Base-by-base conservation (phyloP, 2,329 filamentous ascomycete species). In the Calycina herbarum region DNA sequence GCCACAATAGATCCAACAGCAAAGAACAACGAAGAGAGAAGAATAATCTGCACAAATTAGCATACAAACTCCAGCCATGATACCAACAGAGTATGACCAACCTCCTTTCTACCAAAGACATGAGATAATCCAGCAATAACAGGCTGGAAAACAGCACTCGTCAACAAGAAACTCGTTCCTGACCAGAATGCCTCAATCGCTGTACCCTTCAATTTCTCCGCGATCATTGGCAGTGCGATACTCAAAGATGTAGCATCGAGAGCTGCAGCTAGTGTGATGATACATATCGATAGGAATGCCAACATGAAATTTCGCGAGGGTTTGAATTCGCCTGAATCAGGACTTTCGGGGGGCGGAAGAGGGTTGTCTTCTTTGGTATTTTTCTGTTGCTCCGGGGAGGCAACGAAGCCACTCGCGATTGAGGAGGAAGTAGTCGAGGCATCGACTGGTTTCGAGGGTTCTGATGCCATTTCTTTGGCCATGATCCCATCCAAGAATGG, bases 131-230 rank as follows among this genome's bases (percentile, higher is more conserved):
- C 72, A 31, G 71, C 70, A 73, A 77, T 74, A 67, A 78, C 76
- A 51, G 85, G 86, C 70, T 88, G 83, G 54, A 86, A 81, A 35
- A 88, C 83, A 0, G 89, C 87, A 64, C 85, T 86, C 2, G 87
- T 85, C 5, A 92, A 82, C 4, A 92, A 79, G 69, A 90, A 92
- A 17, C 86, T 86, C 4, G 89, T 91, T 1, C 89, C 89, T 13
- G 87, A 84, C 89, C 89, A 92, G 72, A 91, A 91, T 0, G 87
- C 86, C 76, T 91, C 81, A 38, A 87, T 82, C 2, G 83, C 84
- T 0, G 80, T 81, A 56, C 85, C 84, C 33, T 79, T 69, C 6
- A 88, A 78, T 24, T 81, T 81, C 7, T 75, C 69, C n/a, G 83
- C 81, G 65, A 87, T 84, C 51, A 80, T 81, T 4, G 80, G 83